Conservation (phyloP, 225 moss, liverwort and hornwort species). For the Polytrichum formosum region DNA sequence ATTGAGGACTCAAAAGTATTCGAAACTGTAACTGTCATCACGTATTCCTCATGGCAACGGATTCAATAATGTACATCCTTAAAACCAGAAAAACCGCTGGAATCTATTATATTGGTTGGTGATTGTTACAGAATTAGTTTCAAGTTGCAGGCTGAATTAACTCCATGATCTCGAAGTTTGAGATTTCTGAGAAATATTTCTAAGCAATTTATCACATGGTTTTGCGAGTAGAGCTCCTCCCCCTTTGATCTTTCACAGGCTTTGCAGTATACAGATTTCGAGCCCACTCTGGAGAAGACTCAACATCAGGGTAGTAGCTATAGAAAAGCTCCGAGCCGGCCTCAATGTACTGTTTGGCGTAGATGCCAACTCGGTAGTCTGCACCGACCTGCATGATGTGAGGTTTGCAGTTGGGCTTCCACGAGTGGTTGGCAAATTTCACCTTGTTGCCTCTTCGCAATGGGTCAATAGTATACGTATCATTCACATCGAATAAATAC, state of each 20-base stretch:
- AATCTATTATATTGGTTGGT: no score
- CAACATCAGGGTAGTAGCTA: constrained; percentile 28
- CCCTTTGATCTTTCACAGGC: neutral
- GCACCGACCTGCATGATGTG: constrained; percentile 29
- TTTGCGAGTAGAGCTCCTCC: neutral
- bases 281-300: constrained; percentile 34
- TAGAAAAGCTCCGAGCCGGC: constrained; percentile 32
- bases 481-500: constrained; percentile 33
- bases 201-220: no score
- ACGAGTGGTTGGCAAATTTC: constrained; percentile 39
- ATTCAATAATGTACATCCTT: no score
- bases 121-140: no score
- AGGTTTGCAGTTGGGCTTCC: constrained; percentile 32
- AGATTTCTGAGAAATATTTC: no score
- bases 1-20: no score
- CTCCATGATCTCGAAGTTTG: no score
- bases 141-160: no score
- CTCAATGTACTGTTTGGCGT: constrained; percentile 25
- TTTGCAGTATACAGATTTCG: neutral
- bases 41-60: no score
- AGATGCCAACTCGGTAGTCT: constrained; percentile 34
- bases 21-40: no score
- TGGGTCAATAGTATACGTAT: constrained; percentile 26
- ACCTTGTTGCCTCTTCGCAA: constrained; percentile 31
- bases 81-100: no score